These are phyloP conservation scores for Babesia bigemina DNA, from an alignment of 169 alveolate genomes.

Conservation along the genomic window DNA sequence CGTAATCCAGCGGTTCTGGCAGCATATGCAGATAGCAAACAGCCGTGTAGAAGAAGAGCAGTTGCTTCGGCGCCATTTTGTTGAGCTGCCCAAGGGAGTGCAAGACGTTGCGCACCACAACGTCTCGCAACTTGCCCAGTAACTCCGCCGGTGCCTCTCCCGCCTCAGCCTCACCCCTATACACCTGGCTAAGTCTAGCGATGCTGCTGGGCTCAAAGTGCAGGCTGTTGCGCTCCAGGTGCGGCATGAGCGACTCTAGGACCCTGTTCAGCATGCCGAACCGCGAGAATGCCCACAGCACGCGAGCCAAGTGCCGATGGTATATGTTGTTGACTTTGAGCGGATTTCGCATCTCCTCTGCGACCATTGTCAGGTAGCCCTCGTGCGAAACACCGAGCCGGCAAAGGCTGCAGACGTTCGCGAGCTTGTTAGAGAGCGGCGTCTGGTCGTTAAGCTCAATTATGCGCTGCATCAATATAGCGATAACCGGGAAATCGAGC, in stretches of 20 bases:
- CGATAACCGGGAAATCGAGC: slow-evolving; percentile 61
- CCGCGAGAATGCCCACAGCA: slow-evolving; percentile 59
- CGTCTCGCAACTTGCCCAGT: slow-evolving; percentile 19
- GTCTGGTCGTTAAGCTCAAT: slow-evolving; percentile 45
- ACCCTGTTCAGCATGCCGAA: slow-evolving; percentile 41
- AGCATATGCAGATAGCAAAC: slow-evolving; percentile 37
- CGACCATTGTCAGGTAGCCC: slow-evolving; percentile 22
- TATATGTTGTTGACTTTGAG: slow-evolving; percentile 53
- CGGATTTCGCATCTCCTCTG: slow-evolving; percentile 38
- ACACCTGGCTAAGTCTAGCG: slow-evolving; percentile 48
- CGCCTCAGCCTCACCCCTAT: slow-evolving; percentile 16
- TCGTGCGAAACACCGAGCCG: slow-evolving; percentile 52
- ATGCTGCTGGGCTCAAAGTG: slow-evolving; percentile 56
- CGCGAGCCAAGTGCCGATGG: slow-evolving; percentile 62
- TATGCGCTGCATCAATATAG: slow-evolving; percentile 55
- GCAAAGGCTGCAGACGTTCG: slow-evolving; percentile 62
- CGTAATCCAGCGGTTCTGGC: slow-evolving; percentile 37
- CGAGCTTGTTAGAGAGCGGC: slow-evolving; percentile 50
- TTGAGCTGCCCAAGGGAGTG: slow-evolving; percentile 9
- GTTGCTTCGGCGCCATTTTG: slow-evolving; percentile 51
- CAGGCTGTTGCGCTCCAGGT: slow-evolving; percentile 35
- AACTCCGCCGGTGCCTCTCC: background rate
- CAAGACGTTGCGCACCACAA: slow-evolving; percentile 28
- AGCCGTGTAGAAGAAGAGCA: slow-evolving; percentile 43
- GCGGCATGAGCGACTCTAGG: slow-evolving; percentile 49